A percentile compares a stretch with the other conserved stretches of the same genome.
Conservation (phyloP, 192 early-diverging fungal genomes). For the Backusella luteola region DNA sequence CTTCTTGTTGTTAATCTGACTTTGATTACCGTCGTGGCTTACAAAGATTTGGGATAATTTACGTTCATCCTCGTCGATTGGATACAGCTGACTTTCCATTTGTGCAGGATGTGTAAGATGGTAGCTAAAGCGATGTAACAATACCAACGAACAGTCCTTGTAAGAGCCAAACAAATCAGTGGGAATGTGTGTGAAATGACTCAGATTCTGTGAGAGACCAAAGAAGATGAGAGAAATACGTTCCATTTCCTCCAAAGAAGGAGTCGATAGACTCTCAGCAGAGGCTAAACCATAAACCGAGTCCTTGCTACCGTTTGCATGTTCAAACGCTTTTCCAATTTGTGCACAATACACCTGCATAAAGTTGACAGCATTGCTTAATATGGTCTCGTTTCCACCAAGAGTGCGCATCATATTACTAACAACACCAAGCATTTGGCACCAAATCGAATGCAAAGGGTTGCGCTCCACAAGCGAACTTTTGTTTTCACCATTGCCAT, state of each 20-base stretch:
- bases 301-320: conserved; percentile 13
- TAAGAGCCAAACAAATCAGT: conserved; percentile 12
- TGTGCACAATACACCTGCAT: conserved; percentile 46
- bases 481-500: conserved; percentile 26
- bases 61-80: conserved; percentile 12
- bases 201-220: conserved; percentile 36
- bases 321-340: conserved; percentile 37
- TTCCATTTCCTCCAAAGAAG: conserved; percentile 51
- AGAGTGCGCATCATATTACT: conserved; percentile 43
- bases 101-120: conserved; percentile 18
- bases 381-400: conserved; percentile 30
- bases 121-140: conserved; percentile 19
- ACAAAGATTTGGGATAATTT: conserved; percentile 4
- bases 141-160: conserved; percentile 13
- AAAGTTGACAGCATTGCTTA: conserved; percentile 44
- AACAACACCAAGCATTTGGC: conserved; percentile 46
- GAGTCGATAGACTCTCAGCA: conserved; percentile 34
- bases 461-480: conserved; percentile 19
- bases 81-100: conserved; percentile 23
- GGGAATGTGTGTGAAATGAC: neutral
- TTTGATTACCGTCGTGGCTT: neutral
- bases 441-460: conserved; percentile 51
- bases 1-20: conserved; percentile 21
- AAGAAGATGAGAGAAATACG: conserved; percentile 52
- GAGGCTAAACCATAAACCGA: conserved; percentile 6